Evolutionary conservation across 768 basidiomycete species (phyloP).

Genomic region (Kwoniella bestiolae): DNA sequence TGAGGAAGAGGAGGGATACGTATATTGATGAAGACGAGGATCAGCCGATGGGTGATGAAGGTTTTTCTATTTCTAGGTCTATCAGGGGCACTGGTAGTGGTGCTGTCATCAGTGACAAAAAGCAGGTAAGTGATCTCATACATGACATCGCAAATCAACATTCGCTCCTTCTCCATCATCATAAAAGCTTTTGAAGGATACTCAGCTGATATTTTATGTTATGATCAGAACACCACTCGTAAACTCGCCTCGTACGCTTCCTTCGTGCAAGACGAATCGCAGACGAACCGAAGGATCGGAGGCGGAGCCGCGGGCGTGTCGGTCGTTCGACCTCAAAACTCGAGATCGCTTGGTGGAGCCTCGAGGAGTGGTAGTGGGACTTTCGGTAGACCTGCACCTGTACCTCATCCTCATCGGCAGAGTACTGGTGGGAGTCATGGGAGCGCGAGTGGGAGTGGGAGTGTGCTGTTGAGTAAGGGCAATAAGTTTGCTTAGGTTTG

Average conservation of each 20-base stretch:
- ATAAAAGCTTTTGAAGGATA: too few relatives aligned
- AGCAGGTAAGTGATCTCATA: constrained; percentile 15
- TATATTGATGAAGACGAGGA: constrained; percentile 17
- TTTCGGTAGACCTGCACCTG: constrained; percentile 14
- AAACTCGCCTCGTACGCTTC: constrained; percentile 18
- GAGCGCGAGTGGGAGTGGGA: constrained; percentile 11
- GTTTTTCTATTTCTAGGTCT: constrained; percentile 12
- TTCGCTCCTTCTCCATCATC: too few relatives aligned
- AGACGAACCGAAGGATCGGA: constrained; percentile 24
- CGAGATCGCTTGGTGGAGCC: neutral
- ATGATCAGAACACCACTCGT: neutral
- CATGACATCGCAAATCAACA: too few relatives aligned
- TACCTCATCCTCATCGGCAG: constrained; percentile 21
- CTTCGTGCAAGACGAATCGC: constrained; percentile 34
- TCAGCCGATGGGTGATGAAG: constrained; percentile 14
- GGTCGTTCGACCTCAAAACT: constrained; percentile 18
- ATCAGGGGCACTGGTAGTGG: constrained; percentile 4
- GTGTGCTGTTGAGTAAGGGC: constrained; percentile 10
- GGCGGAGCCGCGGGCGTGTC: constrained; percentile 28
- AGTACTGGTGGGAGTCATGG: constrained; percentile 19
- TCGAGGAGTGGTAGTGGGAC: constrained; percentile 3
- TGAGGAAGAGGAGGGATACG: constrained; percentile 6
- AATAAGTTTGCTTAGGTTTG: neutral
- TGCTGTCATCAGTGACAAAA: neutral
- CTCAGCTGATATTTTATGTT: neutral